Base-by-base conservation (phyloP, 768 basidiomycete genomes). In the Sarcodon sp. region DNA sequence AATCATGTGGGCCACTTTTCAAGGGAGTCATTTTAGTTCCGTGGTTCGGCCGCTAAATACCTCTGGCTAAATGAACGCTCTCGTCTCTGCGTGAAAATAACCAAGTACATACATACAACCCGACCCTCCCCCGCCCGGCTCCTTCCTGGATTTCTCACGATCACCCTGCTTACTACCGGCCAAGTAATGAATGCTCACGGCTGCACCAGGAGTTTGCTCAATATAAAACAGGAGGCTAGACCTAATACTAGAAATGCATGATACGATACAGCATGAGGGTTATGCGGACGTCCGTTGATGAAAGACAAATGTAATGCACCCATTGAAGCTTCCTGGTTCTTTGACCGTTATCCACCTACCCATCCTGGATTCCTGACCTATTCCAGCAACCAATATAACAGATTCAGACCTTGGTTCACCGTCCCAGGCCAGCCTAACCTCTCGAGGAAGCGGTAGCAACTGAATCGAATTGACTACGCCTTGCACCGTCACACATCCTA, bases 391-490 rank as follows among this genome's bases (percentile, higher is more conserved):
- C 34, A 99, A 60, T 47, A 93, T 64, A 46, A 76, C 58, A n/a
- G 61, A 47, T 35, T 32, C 39, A 34, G 37, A 45, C 37, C 11
- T 39, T 62, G 57, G 33, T 45, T 44, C 59, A 54, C 38, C 50
- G 46, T 44, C 33, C 45, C 57, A 52, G 2, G 68, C 59, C 43
- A 61, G 55, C 1, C 61, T 45, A 35, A 64, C 61, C 11, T 61
- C 63, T 39, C 61, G 59, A 2, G 72, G 71, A 7, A 80, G 71
- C 0, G 77, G 61, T 15, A 91, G 54, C 46, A 99, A 64, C 61
- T 94, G 91, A 3, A 98, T 69, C 4, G 90, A 89, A 66, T 99
- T 99, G 59, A 97, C 70, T 49, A 94, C 77, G 0, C 96, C 96
- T 0, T 70, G 74, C 0, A 77, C 80, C 1, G 79, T 66, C 15